Evolutionary conservation across 495 filamentous ascomycete species (phyloP).

Genomic region (Talaromyces nanjingensis): DNA sequence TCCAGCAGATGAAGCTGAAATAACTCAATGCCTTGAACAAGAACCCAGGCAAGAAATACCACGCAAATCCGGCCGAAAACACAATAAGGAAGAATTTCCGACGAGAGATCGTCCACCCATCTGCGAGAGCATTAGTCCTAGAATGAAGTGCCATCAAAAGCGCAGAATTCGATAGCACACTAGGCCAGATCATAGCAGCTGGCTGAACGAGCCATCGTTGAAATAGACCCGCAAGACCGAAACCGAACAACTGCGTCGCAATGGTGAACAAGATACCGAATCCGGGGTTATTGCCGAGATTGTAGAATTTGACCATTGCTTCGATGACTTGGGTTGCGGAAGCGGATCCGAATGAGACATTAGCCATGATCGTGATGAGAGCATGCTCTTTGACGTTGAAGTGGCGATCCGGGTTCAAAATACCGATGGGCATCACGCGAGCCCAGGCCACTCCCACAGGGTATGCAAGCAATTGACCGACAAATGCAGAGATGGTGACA

Average conservation of each 20-base stretch:
- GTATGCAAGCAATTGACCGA: conserved; percentile 66
- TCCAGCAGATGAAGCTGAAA: conserved; percentile 89
- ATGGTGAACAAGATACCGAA: conserved; percentile 65
- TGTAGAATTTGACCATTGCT: conserved; percentile 60
- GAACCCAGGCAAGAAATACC: conserved; percentile 88
- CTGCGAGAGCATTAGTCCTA: conserved; percentile 67
- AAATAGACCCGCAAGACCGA: conserved; percentile 61
- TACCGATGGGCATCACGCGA: conserved; percentile 44
- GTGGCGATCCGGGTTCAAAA: conserved; percentile 59
- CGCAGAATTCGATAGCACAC: conserved; percentile 77
- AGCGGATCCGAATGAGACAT: conserved; percentile 54
- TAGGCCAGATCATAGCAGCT: conserved; percentile 88
- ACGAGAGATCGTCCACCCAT: conserved; percentile 77
- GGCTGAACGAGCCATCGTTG: conserved; percentile 59
- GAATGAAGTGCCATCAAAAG: conserved; percentile 85
- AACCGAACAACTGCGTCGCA: conserved; percentile 67
- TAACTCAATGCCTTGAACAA: conserved; percentile 82
- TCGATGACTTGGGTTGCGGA: conserved; percentile 65
- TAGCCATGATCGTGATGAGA: conserved; percentile 68
- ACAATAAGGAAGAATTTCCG: conserved; percentile 77
- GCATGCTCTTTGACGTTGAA: conserved; percentile 81
- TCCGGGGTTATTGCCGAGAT: conserved; percentile 57
- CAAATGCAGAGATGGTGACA: conserved; percentile 59
- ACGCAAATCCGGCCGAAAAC: conserved; percentile 52
- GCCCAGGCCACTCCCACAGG: conserved; percentile 59